phyloP scores from a whole-genome alignment of 148 eudicot genomes.

The Agrostemma githago region DNA sequence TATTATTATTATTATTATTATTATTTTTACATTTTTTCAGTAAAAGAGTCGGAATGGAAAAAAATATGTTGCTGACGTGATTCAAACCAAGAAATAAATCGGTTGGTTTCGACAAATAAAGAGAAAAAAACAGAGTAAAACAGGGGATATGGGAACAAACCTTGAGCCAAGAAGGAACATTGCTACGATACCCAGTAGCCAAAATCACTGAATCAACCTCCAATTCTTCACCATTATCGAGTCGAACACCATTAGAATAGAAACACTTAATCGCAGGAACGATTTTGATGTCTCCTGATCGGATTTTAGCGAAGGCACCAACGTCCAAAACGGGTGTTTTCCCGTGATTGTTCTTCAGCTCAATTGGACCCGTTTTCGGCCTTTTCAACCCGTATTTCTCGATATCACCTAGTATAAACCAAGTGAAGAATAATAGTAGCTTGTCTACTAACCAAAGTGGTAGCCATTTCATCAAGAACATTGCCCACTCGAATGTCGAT shows the following conservation, averaged over 20 bases:
- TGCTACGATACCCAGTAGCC: constrained; percentile 89
- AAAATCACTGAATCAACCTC: constrained; percentile 61
- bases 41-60: too few species aligned
- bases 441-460: constrained; percentile 86
- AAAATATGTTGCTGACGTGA: too few species aligned
- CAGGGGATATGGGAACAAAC: constrained; percentile 30
- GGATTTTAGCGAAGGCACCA: constrained; percentile 65
- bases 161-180: constrained; percentile 90
- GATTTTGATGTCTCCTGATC: constrained; percentile 53
- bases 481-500: constrained; percentile 69
- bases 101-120: too few species aligned
- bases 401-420: constrained; percentile 59
- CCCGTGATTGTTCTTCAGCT: constrained; percentile 68
- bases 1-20: too few species aligned
- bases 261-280: constrained; percentile 73
- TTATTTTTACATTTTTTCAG: too few species aligned
- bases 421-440: constrained; percentile 49
- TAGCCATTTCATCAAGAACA: constrained; percentile 65
- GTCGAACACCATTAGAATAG: constrained; percentile 34
- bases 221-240: constrained; percentile 46
- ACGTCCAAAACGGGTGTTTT: constrained; percentile 84
- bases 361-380: constrained; percentile 66
- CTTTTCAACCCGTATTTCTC: constrained; percentile 57
- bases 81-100: too few species aligned
- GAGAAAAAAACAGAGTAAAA: constrained; percentile 20